These are phyloP conservation scores for Danielozyma ontarioensis DNA, from an alignment of 805 yeast genomes.

Conservation along the genomic window DNA sequence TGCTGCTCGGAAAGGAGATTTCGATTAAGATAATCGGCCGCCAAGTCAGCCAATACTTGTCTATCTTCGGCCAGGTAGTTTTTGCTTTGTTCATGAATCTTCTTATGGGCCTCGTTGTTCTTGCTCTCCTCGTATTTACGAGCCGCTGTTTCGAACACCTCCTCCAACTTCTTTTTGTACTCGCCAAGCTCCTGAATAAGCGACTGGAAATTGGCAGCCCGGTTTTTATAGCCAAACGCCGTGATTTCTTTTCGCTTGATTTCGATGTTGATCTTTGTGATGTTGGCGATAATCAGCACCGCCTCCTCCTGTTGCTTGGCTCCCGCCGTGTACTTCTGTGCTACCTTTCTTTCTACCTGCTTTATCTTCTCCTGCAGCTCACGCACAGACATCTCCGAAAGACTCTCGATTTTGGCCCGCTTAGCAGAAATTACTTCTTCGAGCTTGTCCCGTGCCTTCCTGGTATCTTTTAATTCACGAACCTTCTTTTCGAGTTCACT, in stretches of 20 bases:
- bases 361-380: constrained; percentile 40
- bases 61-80: constrained; percentile 36
- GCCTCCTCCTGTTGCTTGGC: constrained; percentile 15
- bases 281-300: constrained; percentile 17
- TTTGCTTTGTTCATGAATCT: constrained; percentile 28
- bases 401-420: constrained; percentile 22
- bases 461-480: constrained; percentile 9
- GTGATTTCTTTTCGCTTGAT: constrained; percentile 9
- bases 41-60: constrained; percentile 33
- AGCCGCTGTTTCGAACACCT: constrained; percentile 29
- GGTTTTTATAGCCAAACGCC: constrained; percentile 14
- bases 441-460: constrained; percentile 13
- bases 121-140: constrained; percentile 33
- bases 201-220: constrained; percentile 16
- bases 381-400: constrained; percentile 32
- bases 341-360: constrained; percentile 22
- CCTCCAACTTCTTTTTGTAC: constrained; percentile 19
- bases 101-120: constrained; percentile 34
- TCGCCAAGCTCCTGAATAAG: constrained; percentile 21
- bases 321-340: constrained; percentile 11
- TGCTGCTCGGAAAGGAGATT: constrained; percentile 32
- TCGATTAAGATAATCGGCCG: constrained; percentile 28
- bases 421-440: constrained; percentile 18
- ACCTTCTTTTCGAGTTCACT: constrained; percentile 6
- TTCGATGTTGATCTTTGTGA: constrained; percentile 10